Conservation (phyloP, 179 eudicot species). For the Silene vulgaris region DNA sequence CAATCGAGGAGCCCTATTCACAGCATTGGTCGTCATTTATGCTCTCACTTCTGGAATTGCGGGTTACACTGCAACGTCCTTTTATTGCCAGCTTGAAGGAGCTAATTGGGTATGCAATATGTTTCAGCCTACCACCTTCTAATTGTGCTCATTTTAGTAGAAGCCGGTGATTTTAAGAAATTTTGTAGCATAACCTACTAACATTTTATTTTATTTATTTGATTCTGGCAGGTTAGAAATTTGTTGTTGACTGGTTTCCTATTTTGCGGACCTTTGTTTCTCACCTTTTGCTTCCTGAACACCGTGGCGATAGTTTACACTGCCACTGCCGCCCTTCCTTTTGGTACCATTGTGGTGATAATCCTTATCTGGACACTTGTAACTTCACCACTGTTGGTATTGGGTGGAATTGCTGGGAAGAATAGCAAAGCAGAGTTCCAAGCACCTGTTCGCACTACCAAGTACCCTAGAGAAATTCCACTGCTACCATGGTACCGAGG, state of each 20-base stretch:
- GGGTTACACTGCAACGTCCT: slow-evolving; percentile 42
- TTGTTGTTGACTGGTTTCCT: slow-evolving; percentile 39
- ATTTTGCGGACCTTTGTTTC: slow-evolving; percentile 42
- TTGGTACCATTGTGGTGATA: slow-evolving; percentile 43
- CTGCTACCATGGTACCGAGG: slow-evolving; percentile 38
- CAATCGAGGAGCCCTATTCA: slow-evolving; percentile 42
- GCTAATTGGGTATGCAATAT: slow-evolving; percentile 34
- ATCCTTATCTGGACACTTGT: slow-evolving; percentile 44
- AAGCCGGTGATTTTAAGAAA: background rate
- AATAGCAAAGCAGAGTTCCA: slow-evolving; percentile 47
- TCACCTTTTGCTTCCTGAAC: slow-evolving; percentile 46
- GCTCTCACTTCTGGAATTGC: slow-evolving; percentile 51
- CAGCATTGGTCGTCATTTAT: slow-evolving; percentile 45
- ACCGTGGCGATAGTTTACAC: slow-evolving; percentile 43
- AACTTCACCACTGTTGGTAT: slow-evolving; percentile 39
- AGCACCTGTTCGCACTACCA: slow-evolving; percentile 42
- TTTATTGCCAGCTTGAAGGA: slow-evolving; percentile 47
- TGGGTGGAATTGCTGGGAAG: slow-evolving; percentile 49
- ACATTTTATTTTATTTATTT: slow-evolving; percentile 7
- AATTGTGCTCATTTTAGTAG: background rate
- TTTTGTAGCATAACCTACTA: slow-evolving; percentile 3
- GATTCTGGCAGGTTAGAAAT: slow-evolving; percentile 39
- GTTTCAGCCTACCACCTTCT: background rate
- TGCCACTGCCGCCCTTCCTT: slow-evolving; percentile 47
- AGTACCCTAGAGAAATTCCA: slow-evolving; percentile 43